Base-by-base conservation (phyloP, 2,329 filamentous ascomycete species). In the Sporothrix variecibatus region DNA sequence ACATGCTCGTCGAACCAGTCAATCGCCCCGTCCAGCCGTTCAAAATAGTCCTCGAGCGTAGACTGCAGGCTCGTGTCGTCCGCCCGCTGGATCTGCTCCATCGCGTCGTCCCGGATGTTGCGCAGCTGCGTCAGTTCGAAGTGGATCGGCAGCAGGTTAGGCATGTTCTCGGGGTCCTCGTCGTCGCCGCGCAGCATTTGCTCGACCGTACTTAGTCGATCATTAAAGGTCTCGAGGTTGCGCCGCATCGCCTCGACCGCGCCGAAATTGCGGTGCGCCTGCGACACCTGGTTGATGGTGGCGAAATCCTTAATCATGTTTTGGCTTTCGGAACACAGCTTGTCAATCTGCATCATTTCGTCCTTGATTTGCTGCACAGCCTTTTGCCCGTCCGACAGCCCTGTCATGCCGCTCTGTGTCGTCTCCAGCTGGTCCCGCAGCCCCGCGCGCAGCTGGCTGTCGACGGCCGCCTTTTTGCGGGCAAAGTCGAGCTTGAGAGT, bases 261-360 rank as follows among this genome's bases (percentile, higher is more conserved):
- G 79, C 93, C 94, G 81, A 99, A 99, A 84, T 99, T 98, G 77
- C 95, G 90, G 84, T 99, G 96, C 77, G 97, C 96, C 83, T 97
- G 94, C 73, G 95, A 95, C 72, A 97, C 93, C 75, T 94, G 86
- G 82, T 97, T 96, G 86, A 97, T 96, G 80, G 94, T 94, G 49
- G 93, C 92, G 83, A 99, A 98, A 85, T 99, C 96, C 80, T 93
- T 91, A 80, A 99, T 97, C 90, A 98, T 98, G 81, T 94, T 94
- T 85, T 98, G 95, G 72, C 95, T 95, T 84, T 99, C 97, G 76
- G 95, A 94, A 85, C 96, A 99, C 77, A 99, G 89, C 84, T 94
- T 94, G 85, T 99, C 96, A 80, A 99, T 98, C 84, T 95, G 97
- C 87, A 97, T 94, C 90, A 99, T 96, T 85, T 99, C 96, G 78